Conservation (phyloP, 495 filamentous ascomycete genomes). For the Aspergillus mulundensis region DNA sequence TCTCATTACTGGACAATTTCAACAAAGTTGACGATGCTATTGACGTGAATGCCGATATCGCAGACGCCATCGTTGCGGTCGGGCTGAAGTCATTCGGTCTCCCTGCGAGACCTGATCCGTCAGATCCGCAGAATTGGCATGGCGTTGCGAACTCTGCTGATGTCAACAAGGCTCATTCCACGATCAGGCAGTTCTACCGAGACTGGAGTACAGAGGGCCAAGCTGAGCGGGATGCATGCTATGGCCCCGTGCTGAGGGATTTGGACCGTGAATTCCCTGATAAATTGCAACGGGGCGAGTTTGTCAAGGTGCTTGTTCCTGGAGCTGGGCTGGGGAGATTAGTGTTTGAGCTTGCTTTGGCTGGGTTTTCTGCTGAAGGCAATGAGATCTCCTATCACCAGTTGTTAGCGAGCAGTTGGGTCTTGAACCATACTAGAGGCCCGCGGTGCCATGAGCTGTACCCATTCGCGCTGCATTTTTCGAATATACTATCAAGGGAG, state of each 20-base stretch:
- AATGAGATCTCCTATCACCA: constrained; percentile 97
- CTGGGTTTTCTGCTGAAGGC: constrained; percentile 74
- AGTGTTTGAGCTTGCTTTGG: constrained; percentile 77
- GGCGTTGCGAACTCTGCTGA: constrained; percentile 63
- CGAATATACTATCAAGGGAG: constrained; percentile 64
- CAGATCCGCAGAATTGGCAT: constrained; percentile 53
- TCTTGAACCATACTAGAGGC: constrained; percentile 68
- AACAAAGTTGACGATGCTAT: constrained; percentile 81
- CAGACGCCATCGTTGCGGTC: constrained; percentile 64
- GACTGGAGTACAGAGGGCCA: constrained; percentile 86
- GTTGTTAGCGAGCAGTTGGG: constrained; percentile 78
- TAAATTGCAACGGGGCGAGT: constrained; percentile 15
- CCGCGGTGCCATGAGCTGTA: constrained; percentile 53
- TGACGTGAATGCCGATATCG: constrained; percentile 79
- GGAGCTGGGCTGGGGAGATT: constrained; percentile 86
- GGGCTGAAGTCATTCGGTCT: constrained; percentile 65
- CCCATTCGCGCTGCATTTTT: constrained; percentile 77
- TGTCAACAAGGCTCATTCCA: constrained; percentile 85
- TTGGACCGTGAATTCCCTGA: constrained; percentile 53
- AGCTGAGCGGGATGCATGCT: constrained; percentile 69
- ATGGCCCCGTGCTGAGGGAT: constrained; percentile 63
- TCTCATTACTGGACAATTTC: constrained; percentile 74
- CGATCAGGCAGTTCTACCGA: constrained; percentile 87
- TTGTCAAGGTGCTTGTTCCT: constrained; percentile 72
- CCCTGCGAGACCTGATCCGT: constrained; percentile 25